phyloP scores from a whole-genome alignment of 257 asterid genomes.

The Solanum acaule region DNA sequence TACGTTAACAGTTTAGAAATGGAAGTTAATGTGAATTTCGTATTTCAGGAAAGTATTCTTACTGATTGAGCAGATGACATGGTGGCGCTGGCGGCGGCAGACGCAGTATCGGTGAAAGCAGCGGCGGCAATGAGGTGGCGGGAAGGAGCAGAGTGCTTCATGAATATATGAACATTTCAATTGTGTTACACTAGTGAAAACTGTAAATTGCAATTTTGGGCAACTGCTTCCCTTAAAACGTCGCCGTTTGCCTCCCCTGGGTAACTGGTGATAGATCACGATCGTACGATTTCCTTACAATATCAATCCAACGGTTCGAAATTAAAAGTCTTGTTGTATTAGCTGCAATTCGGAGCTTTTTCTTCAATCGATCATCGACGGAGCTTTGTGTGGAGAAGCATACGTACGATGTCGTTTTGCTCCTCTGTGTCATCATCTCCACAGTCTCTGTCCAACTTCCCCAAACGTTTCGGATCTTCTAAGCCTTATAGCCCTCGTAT shows the following conservation, averaged over 20 bases:
- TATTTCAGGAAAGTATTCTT: background rate
- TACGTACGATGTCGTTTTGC: constrained; percentile 42
- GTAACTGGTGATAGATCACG: background rate
- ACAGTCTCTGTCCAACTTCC: background rate
- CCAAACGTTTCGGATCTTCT: constrained; percentile 13
- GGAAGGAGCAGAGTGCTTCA: constrained; percentile 48
- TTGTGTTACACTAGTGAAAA: background rate
- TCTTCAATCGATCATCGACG: background rate
- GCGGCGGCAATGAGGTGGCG: constrained; percentile 39
- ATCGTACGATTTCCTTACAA: background rate
- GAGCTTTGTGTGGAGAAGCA: background rate
- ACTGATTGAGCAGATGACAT: constrained; percentile 53
- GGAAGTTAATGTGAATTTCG: background rate
- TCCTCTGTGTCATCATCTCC: constrained; percentile 22
- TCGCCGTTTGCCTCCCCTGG: background rate
- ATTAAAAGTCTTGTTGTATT: background rate
- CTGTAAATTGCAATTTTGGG: background rate
- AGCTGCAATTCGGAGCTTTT: background rate
- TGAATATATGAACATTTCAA: constrained; percentile 1
- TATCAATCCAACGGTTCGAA: background rate
- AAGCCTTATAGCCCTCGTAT: constrained; percentile 24
- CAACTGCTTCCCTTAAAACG: background rate
- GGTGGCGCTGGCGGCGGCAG: background rate
- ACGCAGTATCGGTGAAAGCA: constrained; percentile 2
- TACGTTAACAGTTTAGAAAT: background rate